Percentiles rank a stretch among this genome's conserved stretches.
Conservation (phyloP, 306 rosid genomes). For the Begonia masoniana region DNA sequence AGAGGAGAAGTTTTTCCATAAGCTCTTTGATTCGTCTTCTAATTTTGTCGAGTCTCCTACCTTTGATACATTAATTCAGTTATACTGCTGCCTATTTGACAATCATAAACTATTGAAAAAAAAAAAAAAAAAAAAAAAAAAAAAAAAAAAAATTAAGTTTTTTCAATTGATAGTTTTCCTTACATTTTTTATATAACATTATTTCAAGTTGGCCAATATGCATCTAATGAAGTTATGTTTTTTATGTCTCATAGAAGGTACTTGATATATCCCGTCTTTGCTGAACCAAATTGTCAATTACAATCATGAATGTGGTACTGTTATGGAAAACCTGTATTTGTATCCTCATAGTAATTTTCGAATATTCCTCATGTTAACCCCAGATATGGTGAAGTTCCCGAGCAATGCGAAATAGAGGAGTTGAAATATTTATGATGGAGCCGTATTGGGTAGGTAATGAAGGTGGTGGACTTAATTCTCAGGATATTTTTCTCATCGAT, state of each 20-base stretch:
- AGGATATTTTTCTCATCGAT: constrained; percentile 39
- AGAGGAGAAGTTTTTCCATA: constrained; percentile 48
- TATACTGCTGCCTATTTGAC: constrained; percentile 46
- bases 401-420: constrained; percentile 97
- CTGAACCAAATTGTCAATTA: constrained; percentile 80
- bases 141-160: constrained; percentile 18
- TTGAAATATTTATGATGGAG: constrained; percentile 80
- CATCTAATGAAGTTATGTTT: background rate
- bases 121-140: too few relatives aligned
- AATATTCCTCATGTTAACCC: constrained; percentile 82
- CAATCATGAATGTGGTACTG: constrained; percentile 71
- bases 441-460: constrained; percentile 57
- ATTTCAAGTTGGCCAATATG: background rate
- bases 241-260: constrained; percentile 32
- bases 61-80: constrained; percentile 30
- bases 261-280: constrained; percentile 93
- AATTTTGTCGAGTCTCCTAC: constrained; percentile 42
- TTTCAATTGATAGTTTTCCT: background rate
- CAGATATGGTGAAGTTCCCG: constrained; percentile 83
- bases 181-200: background rate
- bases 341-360: constrained; percentile 82
- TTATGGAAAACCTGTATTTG: constrained; percentile 65
- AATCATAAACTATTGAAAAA: constrained; percentile 46
- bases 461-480: constrained; percentile 12
- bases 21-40: constrained; percentile 28